Conservation (phyloP, 371 early-diverging fungal genomes). For the Coemansia sp. region DNA sequence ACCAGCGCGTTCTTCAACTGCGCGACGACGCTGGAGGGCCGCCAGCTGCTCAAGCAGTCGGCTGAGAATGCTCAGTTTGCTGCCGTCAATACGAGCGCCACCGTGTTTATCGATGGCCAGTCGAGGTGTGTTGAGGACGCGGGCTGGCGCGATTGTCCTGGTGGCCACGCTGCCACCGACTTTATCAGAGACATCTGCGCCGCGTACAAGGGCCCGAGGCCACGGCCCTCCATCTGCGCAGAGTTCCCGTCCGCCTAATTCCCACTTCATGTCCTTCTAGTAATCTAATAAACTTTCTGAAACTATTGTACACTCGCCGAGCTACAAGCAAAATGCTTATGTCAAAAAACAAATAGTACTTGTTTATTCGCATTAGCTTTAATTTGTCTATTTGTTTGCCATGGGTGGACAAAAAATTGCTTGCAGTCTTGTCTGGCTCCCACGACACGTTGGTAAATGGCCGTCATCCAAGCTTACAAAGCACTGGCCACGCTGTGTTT, state of each 20-base stretch:
- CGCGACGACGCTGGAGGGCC: constrained; percentile 24
- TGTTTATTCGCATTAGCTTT: background rate
- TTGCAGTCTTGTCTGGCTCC: too few species aligned
- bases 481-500: too few species aligned
- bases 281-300: background rate
- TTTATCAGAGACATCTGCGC: constrained; percentile 48
- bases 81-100: constrained; percentile 39
- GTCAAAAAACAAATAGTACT: background rate
- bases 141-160: constrained; percentile 41
- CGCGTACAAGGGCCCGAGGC: constrained; percentile 32
- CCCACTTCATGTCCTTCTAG: background rate
- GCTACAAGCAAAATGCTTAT: background rate
- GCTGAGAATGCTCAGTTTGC: constrained; percentile 33
- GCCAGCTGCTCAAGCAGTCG: constrained; percentile 35
- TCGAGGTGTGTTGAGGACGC: constrained; percentile 40
- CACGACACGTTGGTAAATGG: too few species aligned
- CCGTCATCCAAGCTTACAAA: too few species aligned
- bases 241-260: constrained; percentile 32
- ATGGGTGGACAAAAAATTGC: too few species aligned
- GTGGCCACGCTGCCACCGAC: constrained; percentile 30
- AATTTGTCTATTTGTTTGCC: background rate
- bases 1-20: constrained; percentile 32
- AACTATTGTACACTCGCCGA: background rate
- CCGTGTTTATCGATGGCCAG: constrained; percentile 37
- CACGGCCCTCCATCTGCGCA: constrained; percentile 34